Base-by-base conservation (phyloP, 805 yeast species). In the Saccharomycopsis malanga region DNA sequence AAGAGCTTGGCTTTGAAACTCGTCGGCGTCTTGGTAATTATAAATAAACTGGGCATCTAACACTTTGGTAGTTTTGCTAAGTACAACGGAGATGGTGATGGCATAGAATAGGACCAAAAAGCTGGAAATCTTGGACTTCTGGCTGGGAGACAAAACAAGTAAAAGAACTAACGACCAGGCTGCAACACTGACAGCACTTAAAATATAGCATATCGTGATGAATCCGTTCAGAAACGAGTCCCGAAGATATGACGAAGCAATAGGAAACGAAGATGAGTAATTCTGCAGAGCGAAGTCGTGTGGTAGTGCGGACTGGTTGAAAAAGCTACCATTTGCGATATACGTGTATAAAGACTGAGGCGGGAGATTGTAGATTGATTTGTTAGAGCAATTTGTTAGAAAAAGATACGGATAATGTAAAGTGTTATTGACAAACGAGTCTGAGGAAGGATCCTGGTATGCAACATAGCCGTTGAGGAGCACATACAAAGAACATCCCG, bases 221-320 rank as follows among this genome's bases (percentile, higher is more conserved):
- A 25, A 66, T 61, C 50, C 55, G 62, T 38, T 58, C 67, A 52
- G 54, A 49, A 39, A 55, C 10, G 39, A 17, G 34, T 52, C 49
- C 10, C 54, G 34, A 4, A 37, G 17, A 17, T 12, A 23, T 15
- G 39, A 14, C 4, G 30, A 15, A 10, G n/a, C 35, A 44, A 17
- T 9, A 20, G 14, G 20, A 25, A 34, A 21, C 6, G 17, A 5
- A 38, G 12, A 34, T 7, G 12, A 7, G n/a, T 15, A 7, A 34
- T 34, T n/a, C n/a, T n/a, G n/a, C n/a, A n/a, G n/a, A 27, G 30
- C 30, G 7, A 9, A 12, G 12, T 27, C 30, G 7, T 27, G 12
- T 10, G 41, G 20, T 12, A 21, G 10, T 9, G 34, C 15, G 10
- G 9, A 10, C 39, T 18, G 15, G 30, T 12, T 27, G 12, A 27